phyloP scores from a whole-genome alignment of 129 eudicot genomes.

The Centaurea solstitialis region DNA sequence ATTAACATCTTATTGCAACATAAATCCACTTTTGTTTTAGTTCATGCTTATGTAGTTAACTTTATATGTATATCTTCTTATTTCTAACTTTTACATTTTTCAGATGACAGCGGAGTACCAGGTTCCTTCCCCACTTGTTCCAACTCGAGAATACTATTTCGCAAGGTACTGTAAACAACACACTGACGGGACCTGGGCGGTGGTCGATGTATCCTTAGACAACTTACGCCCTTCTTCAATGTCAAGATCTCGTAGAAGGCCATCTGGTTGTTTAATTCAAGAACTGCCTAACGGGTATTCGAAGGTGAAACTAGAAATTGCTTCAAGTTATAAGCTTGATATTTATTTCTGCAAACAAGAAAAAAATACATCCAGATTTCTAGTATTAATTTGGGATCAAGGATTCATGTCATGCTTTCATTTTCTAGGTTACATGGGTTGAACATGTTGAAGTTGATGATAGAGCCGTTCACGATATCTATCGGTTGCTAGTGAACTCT shows the following conservation, averaged over 20 bases:
- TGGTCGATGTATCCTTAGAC: slow-evolving; percentile 60
- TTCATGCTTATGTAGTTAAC: neutral
- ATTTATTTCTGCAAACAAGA: neutral
- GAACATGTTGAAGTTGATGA: slow-evolving; percentile 67
- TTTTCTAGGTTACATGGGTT: slow-evolving; percentile 59
- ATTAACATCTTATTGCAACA: neutral
- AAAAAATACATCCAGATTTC: neutral
- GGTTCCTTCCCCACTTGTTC: slow-evolving; percentile 51
- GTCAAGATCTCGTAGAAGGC: slow-evolving; percentile 38
- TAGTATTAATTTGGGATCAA: neutral
- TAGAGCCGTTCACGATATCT: slow-evolving; percentile 37
- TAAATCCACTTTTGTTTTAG: neutral
- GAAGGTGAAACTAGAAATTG: slow-evolving; percentile 33
- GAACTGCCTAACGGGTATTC: slow-evolving; percentile 56
- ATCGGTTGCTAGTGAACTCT: slow-evolving; percentile 37
- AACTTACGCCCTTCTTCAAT: slow-evolving; percentile 27
- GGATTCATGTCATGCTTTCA: neutral
- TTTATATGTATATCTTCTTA: neutral
- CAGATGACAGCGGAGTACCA: slow-evolving; percentile 57
- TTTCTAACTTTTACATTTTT: neutral
- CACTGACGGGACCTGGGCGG: slow-evolving; percentile 55
- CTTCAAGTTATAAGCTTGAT: neutral
- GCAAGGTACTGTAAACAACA: slow-evolving; percentile 55
- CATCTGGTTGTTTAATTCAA: slow-evolving; percentile 57
- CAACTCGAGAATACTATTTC: slow-evolving; percentile 52